These are phyloP conservation scores for Flaveria floridana DNA, from an alignment of 140 eudicot species.

Conservation along the genomic window DNA sequence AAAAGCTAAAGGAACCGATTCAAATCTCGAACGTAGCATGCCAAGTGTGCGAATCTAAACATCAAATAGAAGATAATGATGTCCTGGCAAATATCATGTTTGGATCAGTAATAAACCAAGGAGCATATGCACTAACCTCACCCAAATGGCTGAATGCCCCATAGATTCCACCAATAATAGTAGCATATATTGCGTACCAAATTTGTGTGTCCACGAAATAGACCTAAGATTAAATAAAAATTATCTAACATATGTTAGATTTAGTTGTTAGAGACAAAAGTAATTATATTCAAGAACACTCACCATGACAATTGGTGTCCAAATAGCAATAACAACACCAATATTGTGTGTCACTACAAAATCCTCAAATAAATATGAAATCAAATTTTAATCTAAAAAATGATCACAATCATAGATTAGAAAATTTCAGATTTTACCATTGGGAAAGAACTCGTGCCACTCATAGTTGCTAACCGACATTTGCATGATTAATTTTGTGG, in stretches of 20 bases:
- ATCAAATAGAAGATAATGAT: slow-evolving; percentile 14
- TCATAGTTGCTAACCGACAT: slow-evolving; percentile 60
- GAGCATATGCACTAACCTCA: slow-evolving; percentile 57
- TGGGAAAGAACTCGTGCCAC: slow-evolving; percentile 98
- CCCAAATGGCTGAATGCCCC: slow-evolving; percentile 99
- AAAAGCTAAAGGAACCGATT: slow-evolving; percentile 87
- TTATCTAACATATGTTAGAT: slow-evolving; percentile 19
- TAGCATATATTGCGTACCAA: slow-evolving; percentile 96
- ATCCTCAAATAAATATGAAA: slow-evolving; percentile 28
- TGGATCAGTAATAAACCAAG: slow-evolving; percentile 20
- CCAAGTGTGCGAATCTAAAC: slow-evolving; percentile 94
- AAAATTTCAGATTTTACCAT: slow-evolving; percentile 45
- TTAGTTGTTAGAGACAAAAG: slow-evolving; percentile 17
- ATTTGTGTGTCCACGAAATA: slow-evolving; percentile 98
- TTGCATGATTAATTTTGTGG: slow-evolving; percentile 74
- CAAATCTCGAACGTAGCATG: slow-evolving; percentile 96
- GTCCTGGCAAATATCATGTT: slow-evolving; percentile 15
- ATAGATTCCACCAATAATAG: slow-evolving; percentile 83
- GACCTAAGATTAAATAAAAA: slow-evolving; percentile 50
- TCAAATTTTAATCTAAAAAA: slow-evolving; percentile 16
- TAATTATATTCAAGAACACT: slow-evolving; percentile 28
- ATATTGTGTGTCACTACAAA: slow-evolving; percentile 73
- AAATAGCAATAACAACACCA: slow-evolving; percentile 81
- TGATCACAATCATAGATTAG: slow-evolving; percentile 14
- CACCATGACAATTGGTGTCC: slow-evolving; percentile 96